Conservation (phyloP, 257 asterid genomes). For the Solanum pimpinellifolium region DNA sequence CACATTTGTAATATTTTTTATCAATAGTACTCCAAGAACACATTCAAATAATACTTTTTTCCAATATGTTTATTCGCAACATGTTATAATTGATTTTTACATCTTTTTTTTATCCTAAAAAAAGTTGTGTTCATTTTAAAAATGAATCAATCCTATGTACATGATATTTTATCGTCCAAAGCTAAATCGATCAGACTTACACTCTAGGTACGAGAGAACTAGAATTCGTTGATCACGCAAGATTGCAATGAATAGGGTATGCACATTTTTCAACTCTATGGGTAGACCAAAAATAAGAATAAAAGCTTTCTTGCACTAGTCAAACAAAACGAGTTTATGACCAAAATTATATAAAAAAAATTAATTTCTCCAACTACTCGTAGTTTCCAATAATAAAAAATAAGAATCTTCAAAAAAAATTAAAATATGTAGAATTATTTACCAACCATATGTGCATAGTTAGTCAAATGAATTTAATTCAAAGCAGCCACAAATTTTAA, state of each 20-base stretch:
- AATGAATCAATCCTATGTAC: not conserved
- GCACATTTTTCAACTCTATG: not conserved
- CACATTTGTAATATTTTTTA: not conserved
- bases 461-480: not conserved
- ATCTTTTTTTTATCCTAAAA: not conserved
- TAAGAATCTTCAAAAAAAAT: not conserved
- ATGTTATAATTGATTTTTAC: not conserved
- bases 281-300: not conserved
- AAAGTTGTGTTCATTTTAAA: not conserved
- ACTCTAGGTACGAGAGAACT: not conserved
- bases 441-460: not conserved
- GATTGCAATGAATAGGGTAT: not conserved
- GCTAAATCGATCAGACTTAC: too few species aligned
- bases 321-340: not conserved
- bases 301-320: not conserved
- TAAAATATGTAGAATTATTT: not conserved
- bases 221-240: not conserved
- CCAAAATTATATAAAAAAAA: not conserved
- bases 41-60: not conserved
- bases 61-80: not conserved
- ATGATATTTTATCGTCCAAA: fast-evolving
- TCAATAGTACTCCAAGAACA: not conserved
- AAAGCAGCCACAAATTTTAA: not conserved
- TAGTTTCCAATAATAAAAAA: not conserved
- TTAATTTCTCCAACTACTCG: not conserved